These are phyloP conservation scores for Pythium sp. DNA, from an alignment of 352 stramenopile genomes.

Conservation along the genomic window DNA sequence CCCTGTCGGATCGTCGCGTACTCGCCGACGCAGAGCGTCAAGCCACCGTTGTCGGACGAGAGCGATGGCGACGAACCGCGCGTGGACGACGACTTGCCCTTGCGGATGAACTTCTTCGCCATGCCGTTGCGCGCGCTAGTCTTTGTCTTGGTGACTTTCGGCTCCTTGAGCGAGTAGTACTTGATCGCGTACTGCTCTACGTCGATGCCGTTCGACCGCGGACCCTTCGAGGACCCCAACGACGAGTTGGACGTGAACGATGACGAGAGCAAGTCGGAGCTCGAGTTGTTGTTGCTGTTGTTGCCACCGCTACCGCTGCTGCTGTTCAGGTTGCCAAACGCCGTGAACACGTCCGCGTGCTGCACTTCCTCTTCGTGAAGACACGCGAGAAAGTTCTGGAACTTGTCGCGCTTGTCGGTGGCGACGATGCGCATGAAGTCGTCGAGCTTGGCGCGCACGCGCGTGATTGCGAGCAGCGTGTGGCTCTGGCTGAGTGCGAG, in stretches of 20 bases:
- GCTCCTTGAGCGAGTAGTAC: constrained; percentile 46
- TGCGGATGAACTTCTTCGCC: constrained; percentile 37
- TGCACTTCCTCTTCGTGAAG: constrained; percentile 59
- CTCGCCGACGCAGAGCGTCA: constrained; percentile 57
- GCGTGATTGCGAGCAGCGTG: constrained; percentile 55
- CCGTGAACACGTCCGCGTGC: constrained; percentile 60
- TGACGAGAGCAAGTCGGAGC: constrained; percentile 8
- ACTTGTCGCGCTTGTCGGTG: constrained; percentile 38
- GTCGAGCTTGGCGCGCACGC: constrained; percentile 54
- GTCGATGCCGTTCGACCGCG: constrained; percentile 1
- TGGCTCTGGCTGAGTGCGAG: constrained; percentile 25
- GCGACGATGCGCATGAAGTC: constrained; percentile 67
- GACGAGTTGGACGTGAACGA: constrained; percentile 29
- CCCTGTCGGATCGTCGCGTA: constrained; percentile 59
- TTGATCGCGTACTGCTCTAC: constrained; percentile 53
- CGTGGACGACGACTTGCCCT: constrained; percentile 25
- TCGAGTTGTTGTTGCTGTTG: constrained; percentile 13
- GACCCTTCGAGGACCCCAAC: constrained; percentile 19
- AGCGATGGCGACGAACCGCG: constrained; percentile 17
- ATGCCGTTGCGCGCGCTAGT: constrained; percentile 27
- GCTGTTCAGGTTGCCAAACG: constrained; percentile 32
- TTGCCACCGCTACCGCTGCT: background rate
- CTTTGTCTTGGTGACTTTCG: constrained; percentile 11
- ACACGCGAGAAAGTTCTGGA: constrained; percentile 54
- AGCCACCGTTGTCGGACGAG: constrained; percentile 12